Evolutionary conservation across 148 eudicot species (phyloP).

Genomic region (Spergularia marina): DNA sequence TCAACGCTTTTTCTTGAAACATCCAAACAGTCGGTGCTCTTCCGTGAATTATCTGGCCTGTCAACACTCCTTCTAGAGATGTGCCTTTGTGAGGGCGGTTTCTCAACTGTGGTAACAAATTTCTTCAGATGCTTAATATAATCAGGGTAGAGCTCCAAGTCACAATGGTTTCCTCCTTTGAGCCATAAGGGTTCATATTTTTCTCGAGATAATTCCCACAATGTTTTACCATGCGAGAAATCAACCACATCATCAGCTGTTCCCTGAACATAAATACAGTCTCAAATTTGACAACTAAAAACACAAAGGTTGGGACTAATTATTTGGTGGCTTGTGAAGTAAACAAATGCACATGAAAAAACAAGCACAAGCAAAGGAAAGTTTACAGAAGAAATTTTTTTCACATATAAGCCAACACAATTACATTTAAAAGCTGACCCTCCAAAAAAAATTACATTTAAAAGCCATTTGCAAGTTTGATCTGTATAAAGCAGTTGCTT

Average conservation of each 20-base stretch:
- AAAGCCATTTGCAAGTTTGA: neutral
- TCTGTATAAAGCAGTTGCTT: neutral
- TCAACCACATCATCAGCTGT: conserved; percentile 97
- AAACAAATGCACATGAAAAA: neutral
- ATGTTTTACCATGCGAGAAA: conserved; percentile 90
- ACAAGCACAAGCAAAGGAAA: neutral
- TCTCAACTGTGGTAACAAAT: conserved; percentile 64
- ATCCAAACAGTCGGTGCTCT: conserved; percentile 57
- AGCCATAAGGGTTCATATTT: conserved; percentile 93
- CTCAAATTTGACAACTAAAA: neutral
- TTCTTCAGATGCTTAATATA: conserved; percentile 80
- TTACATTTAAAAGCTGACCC: neutral
- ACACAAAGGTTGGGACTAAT: neutral
- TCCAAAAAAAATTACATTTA: neutral
- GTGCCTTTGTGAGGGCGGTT: conserved; percentile 66
- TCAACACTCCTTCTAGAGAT: conserved; percentile 64
- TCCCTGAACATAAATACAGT: conserved; percentile 53
- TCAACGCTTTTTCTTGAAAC: conserved; percentile 51
- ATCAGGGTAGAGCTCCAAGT: conserved; percentile 84
- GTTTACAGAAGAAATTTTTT: neutral
- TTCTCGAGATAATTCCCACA: conserved; percentile 75
- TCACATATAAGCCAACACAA: neutral
- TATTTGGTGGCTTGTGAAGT: neutral
- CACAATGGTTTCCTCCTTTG: conserved; percentile 90
- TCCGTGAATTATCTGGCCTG: conserved; percentile 55